A percentile compares a stretch with the other conserved stretches of the same genome.
phyloP scores from a whole-genome alignment of 2,329 filamentous ascomycete genomes.

The Pseudocercospora eumusae region DNA sequence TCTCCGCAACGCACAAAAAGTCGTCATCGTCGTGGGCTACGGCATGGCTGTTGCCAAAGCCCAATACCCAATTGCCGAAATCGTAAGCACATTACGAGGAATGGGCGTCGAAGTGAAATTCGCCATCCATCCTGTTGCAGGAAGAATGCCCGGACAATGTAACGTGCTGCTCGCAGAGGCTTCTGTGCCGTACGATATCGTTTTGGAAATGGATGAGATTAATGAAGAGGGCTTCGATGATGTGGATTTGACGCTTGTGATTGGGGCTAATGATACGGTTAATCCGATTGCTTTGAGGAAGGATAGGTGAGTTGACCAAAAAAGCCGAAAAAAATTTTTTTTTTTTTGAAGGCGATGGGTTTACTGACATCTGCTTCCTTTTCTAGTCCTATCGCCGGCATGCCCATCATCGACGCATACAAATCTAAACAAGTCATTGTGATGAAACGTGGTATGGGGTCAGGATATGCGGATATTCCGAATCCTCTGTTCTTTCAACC shows the following conservation, averaged over 20 bases:
- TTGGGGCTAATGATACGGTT: slow-evolving; percentile 89
- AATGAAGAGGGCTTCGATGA: slow-evolving; percentile 81
- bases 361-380: slow-evolving; percentile 18
- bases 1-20: slow-evolving; percentile 73
- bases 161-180: slow-evolving; percentile 89
- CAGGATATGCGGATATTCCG: slow-evolving; percentile 85
- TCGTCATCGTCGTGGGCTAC: slow-evolving; percentile 89
- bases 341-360: too few species aligned
- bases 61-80: slow-evolving; percentile 85
- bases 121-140: slow-evolving; percentile 75
- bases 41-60: slow-evolving; percentile 95
- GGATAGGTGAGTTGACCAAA: slow-evolving; percentile 47
- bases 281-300: slow-evolving; percentile 86
- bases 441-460: slow-evolving; percentile 88
- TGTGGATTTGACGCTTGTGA: slow-evolving; percentile 79
- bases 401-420: slow-evolving; percentile 91
- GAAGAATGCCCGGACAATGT: slow-evolving; percentile 90
- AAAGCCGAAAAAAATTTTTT: too few species aligned
- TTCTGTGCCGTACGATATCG: slow-evolving; percentile 85
- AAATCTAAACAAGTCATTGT: slow-evolving; percentile 91
- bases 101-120: slow-evolving; percentile 82
- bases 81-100: slow-evolving; percentile 70
- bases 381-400: slow-evolving; percentile 75
- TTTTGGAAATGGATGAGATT: slow-evolving; percentile 94
- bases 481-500: slow-evolving; percentile 80